Evolutionary conservation across 23 red algal species (phyloP), one percentile per base, ranked within the genome.

Genomic region (Gracilaria vermiculophylla): DNA sequence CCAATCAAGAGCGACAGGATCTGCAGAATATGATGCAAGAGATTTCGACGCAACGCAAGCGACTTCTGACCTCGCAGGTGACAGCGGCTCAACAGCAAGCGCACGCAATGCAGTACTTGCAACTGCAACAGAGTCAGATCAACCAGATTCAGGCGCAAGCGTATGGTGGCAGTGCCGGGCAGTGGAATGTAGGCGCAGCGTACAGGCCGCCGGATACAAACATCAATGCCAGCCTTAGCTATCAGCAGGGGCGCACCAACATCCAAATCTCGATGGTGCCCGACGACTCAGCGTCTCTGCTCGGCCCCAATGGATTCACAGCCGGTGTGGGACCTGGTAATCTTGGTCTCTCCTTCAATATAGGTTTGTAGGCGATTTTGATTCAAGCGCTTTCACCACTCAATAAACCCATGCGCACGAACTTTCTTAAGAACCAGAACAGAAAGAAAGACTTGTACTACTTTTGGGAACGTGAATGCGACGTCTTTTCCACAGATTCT

Each of bases 121-220:
- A 98, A 81, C 61, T 98, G 92, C 96, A 98, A 78, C 96, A 98
- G 79, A 93, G 86, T 25, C 96, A 98, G 53, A 94, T 98, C 91
- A 83, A 92, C 50, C 86, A 87, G 67, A 86, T 98, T 36, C 96
- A 98, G 62, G 86, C 93, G 50, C 96, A 98, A 43, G 87, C 89
- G 58, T 94, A 92, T 50, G 96, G 96, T 57, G 96, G 96, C 25
- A 72, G 84, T 21, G 39, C 84, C 9, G 96, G 96, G 1, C 91
- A 98, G 43, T 98, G 96, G 96, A 98, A 98, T 54, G 78, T 94
- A 42, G 87, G 88, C 16, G 91, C 92, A 24, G 92, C 92, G 12
- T 98, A 98, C 76, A 85, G 96, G 77, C 96, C 96, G 57, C 96
- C 96, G 32, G 96, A 98, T 58, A 98, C 96, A 69, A 95, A 98